These are phyloP conservation scores for Fraxinus cuspidata DNA, from an alignment of 257 asterid species.

Conservation along the genomic window DNA sequence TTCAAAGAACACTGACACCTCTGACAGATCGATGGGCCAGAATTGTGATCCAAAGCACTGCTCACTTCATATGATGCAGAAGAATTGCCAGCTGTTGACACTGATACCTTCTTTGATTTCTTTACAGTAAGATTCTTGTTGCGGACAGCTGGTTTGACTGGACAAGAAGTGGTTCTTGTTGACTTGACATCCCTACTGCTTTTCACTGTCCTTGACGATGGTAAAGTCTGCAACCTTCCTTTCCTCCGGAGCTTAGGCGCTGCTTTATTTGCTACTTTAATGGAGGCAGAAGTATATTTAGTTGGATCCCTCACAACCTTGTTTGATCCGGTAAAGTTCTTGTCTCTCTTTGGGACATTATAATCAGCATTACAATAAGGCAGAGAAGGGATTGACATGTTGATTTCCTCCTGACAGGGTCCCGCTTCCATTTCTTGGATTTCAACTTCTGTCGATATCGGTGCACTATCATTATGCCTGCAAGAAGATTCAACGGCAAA, in stretches of 20 bases:
- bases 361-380: constrained; percentile 28
- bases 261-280: constrained; percentile 43
- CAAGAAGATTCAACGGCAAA: constrained; percentile 21
- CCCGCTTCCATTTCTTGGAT: constrained; percentile 21
- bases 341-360: constrained; percentile 30
- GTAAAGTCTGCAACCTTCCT: constrained; percentile 44
- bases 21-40: constrained; percentile 62
- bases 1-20: constrained; percentile 76
- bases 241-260: constrained; percentile 63
- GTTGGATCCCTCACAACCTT: constrained; percentile 34
- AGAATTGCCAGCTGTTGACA: constrained; percentile 27
- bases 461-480: constrained; percentile 24
- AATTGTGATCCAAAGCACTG: constrained; percentile 24
- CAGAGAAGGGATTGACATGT: constrained; percentile 22
- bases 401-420: constrained; percentile 36
- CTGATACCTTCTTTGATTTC: constrained; percentile 54
- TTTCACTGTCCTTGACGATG: constrained; percentile 52
- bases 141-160: constrained; percentile 59
- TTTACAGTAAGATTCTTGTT: constrained; percentile 53
- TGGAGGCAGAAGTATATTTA: constrained; percentile 38
- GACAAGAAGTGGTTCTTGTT: constrained; percentile 46
- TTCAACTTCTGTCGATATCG: constrained; percentile 34
- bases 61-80: constrained; percentile 32
- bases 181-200: constrained; percentile 52
- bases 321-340: constrained; percentile 28